Base-by-base conservation (phyloP, 108 stramenopile species). In the Cyclotella sp. region DNA sequence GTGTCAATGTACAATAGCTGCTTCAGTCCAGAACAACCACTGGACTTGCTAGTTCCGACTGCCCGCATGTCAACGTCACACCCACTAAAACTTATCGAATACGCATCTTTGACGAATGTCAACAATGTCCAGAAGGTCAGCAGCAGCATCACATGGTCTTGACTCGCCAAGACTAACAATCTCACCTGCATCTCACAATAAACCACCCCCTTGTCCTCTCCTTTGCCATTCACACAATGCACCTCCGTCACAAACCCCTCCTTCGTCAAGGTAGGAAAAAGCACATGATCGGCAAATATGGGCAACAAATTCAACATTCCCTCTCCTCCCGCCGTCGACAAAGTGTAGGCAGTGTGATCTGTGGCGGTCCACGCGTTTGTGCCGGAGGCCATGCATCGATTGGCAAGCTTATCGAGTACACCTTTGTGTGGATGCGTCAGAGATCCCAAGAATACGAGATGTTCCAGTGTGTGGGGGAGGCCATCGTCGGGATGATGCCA, bases 301-400 rank as follows among this genome's bases (percentile, higher is more conserved):
- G 81, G 81, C 42, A 82, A 26, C 19, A 85, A 43, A 57, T 78
- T 78, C 22, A 85, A 45, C 27, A 67, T 61, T 13, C 84, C 84
- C 60, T 82, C 71, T 0, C 70, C 58, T 1, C 84, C 84, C 34
- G 84, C 84, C 21, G 84, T 85, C 15, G 49, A 69, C 39, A 85
- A 34, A 0, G 84, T 85, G 66, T 85, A 85, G 0, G 81, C 81
- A 28, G 84, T 85, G 52, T 85, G 84, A 75, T 85, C 84, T 16
- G 80, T 81, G 49, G 79, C 84, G 4, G 84, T 85, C 84, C 84
- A 85, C 9, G 84, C 84, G 24, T 85, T 85, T 11, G 84, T 85
- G 0, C 84, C 84, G 22, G 67, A 42, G 19, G 84, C 84, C 81
- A 85, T 72, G 44, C 84, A 78, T 0, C 84, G 77, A 58, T 85